A percentile compares a stretch with the other conserved stretches of the same genome.
These are phyloP conservation scores for Crotalaria pallida DNA, from an alignment of 306 rosid species.

Conservation along the genomic window DNA sequence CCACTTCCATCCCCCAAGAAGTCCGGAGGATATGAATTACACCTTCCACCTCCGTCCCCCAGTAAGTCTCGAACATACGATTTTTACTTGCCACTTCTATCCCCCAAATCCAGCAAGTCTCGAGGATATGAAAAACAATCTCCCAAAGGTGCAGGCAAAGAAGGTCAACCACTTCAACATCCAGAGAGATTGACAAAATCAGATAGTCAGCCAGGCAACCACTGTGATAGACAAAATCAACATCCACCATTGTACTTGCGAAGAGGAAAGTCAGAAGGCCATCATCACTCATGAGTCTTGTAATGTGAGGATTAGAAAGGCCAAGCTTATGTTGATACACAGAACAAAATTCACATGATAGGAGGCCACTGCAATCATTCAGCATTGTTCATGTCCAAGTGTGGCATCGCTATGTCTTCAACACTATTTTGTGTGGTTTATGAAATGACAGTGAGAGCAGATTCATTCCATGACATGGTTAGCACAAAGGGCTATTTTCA, in stretches of 20 bases:
- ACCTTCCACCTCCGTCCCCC: constrained; percentile 2
- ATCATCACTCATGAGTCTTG: constrained; percentile 9
- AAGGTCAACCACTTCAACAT: constrained; percentile 24
- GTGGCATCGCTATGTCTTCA: constrained; percentile 16
- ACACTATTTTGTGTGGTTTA: constrained; percentile 10
- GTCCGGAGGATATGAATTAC: constrained; percentile 11
- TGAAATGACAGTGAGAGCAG: not conserved
- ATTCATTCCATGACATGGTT: not conserved
- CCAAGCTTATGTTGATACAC: constrained; percentile 9
- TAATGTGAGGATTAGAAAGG: constrained; percentile 19
- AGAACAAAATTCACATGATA: constrained; percentile 36
- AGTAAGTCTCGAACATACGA: constrained; percentile 31
- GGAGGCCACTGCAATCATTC: constrained; percentile 15
- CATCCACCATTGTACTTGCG: constrained; percentile 24
- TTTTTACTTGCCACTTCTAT: constrained; percentile 2
- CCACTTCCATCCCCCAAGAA: constrained; percentile 23
- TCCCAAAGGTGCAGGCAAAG: constrained; percentile 18
- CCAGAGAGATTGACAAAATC: constrained; percentile 36
- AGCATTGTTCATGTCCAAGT: not conserved
- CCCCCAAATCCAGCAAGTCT: constrained; percentile 4
- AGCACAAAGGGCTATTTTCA: not conserved
- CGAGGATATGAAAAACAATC: constrained; percentile 14
- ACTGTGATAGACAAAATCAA: constrained; percentile 35
- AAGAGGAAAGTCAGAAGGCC: constrained; percentile 50
- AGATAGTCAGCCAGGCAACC: constrained; percentile 29